These are phyloP conservation scores for Bipolaris oryzae DNA, from an alignment of 2,329 filamentous ascomycete species.

Conservation along the genomic window DNA sequence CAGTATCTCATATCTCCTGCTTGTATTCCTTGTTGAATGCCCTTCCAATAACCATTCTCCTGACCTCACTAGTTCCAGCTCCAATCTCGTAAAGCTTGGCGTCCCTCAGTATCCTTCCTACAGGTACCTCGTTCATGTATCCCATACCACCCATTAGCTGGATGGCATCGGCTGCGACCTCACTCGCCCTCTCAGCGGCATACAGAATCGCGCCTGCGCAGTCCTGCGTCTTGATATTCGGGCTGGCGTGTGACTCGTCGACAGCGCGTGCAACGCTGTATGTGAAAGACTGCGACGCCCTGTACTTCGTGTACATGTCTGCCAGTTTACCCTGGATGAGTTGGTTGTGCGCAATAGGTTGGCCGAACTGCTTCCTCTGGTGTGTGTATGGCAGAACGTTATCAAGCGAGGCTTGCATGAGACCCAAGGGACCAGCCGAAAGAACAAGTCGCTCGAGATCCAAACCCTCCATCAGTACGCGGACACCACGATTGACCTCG, in stretches of 20 bases:
- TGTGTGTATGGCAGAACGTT: slow-evolving; percentile 87
- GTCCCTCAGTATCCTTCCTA: slow-evolving; percentile 79
- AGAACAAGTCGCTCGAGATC: slow-evolving; percentile 93
- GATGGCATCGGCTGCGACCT: slow-evolving; percentile 84
- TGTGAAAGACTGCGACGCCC: slow-evolving; percentile 84
- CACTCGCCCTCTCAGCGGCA: slow-evolving; percentile 87
- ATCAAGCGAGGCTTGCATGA: slow-evolving; percentile 93
- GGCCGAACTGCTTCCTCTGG: slow-evolving; percentile 84
- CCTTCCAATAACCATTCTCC: slow-evolving; percentile 91
- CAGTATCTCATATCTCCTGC: slow-evolving; percentile 24
- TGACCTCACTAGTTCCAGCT: slow-evolving; percentile 91
- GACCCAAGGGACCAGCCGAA: slow-evolving; percentile 84
- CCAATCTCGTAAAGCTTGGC: slow-evolving; percentile 93
- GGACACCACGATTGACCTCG: slow-evolving; percentile 78
- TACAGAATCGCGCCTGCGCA: slow-evolving; percentile 94
- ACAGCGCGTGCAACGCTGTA: slow-evolving; percentile 80
- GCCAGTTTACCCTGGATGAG: slow-evolving; percentile 90
- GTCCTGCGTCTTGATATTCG: slow-evolving; percentile 77
- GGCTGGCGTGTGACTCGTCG: slow-evolving; percentile 62
- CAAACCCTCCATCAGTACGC: slow-evolving; percentile 93
- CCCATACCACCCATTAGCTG: slow-evolving; percentile 95
- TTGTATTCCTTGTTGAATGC: slow-evolving; percentile 85
- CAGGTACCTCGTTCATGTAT: slow-evolving; percentile 93
- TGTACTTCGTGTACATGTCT: slow-evolving; percentile 96
- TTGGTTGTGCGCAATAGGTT: slow-evolving; percentile 88